Percentiles rank a stretch among this genome's conserved stretches.
These are phyloP conservation scores for Fusarium floridanum DNA, from an alignment of 2,329 filamentous ascomycete species.

Conservation along the genomic window DNA sequence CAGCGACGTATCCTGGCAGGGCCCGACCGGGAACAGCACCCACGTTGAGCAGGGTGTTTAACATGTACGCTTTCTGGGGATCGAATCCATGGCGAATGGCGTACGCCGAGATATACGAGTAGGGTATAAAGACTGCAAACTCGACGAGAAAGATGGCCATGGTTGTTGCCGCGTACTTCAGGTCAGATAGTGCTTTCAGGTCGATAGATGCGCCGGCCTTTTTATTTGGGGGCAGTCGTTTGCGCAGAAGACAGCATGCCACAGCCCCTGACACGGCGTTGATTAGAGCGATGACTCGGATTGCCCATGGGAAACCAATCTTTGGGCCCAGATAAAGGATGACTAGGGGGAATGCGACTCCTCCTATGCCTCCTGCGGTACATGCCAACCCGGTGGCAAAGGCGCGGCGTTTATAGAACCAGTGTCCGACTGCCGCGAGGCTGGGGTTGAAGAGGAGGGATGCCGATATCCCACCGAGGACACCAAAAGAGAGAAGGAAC, in stretches of 20 bases:
- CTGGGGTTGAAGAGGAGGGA: conserved; percentile 79
- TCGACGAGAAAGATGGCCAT: conserved; percentile 67
- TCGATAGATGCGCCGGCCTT: conserved; percentile 61
- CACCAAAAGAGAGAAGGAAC: conserved; percentile 76
- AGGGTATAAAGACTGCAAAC: conserved; percentile 73
- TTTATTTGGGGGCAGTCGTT: conserved; percentile 62
- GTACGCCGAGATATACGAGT: conserved; percentile 77
- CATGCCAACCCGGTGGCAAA: conserved; percentile 78
- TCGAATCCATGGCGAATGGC: conserved; percentile 63
- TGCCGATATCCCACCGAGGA: conserved; percentile 73
- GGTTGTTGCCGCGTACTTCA: conserved; percentile 65
- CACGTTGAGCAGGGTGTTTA: conserved; percentile 78
- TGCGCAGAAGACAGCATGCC: conserved; percentile 49
- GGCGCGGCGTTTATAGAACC: conserved; percentile 73
- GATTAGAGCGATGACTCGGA: conserved; percentile 49
- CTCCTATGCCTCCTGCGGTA: conserved; percentile 72
- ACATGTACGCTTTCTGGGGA: conserved; percentile 70
- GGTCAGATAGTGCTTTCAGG: conserved; percentile 63
- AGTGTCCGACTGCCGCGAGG: conserved; percentile 76
- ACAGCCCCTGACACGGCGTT: conserved; percentile 43
- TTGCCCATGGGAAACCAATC: conserved; percentile 50
- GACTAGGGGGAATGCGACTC: conserved; percentile 62
- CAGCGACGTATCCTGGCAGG: conserved; percentile 72
- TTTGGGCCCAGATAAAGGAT: conserved; percentile 45
- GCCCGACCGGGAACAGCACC: conserved; percentile 76